Evolutionary conservation across 75 land plant genomes (phyloP), one percentile per base, ranked within the genome.

Genomic region (Pinus taeda): DNA sequence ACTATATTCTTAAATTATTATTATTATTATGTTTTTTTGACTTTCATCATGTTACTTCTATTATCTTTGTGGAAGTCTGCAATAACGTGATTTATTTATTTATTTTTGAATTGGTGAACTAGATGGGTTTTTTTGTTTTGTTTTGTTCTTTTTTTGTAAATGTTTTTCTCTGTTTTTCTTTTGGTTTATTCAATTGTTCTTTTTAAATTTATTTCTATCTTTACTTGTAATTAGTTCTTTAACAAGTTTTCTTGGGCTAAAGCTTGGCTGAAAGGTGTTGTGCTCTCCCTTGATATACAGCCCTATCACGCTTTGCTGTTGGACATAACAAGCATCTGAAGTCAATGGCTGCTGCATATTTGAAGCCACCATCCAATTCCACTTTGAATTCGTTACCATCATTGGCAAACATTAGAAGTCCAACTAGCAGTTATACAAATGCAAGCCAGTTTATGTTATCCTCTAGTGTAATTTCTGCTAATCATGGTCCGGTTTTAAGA

Each of bases 251-350:
- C 57, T 39, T 39, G 42, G n/a, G 63, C 39, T 21, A 39, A 15
- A 12, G 17, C 20, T 4, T 4, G 22, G 9, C 55, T 42, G 15
- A 21, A 22, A 65, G 18, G 9, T 45, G 17, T 7, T 4, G 21
- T 42, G 55, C 14, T 71, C 21, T n/a, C 17, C 20, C 6, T 71
- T 75, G 29, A 65, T 76, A 83, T 73, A 33, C 94, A 96, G 98
- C 95, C 66, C 79, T 96, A 22, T 89, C 93, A 36, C 93, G 89
- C n/a, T 92, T 96, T 79, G 95, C 95, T 7, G 81, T 90, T 76
- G 92, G 90, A 26, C 98, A 96, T 75, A 94, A 86, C 80, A 90
- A 84, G 81, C 85, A 90, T 71, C 88, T 96, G 56, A 92, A 95
- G 78, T 74, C 91, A n/a, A 75, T 87, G 85, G 97, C 97, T 79